Conservation (phyloP, 345 rosid species). For the Hibiscus mutabilis region DNA sequence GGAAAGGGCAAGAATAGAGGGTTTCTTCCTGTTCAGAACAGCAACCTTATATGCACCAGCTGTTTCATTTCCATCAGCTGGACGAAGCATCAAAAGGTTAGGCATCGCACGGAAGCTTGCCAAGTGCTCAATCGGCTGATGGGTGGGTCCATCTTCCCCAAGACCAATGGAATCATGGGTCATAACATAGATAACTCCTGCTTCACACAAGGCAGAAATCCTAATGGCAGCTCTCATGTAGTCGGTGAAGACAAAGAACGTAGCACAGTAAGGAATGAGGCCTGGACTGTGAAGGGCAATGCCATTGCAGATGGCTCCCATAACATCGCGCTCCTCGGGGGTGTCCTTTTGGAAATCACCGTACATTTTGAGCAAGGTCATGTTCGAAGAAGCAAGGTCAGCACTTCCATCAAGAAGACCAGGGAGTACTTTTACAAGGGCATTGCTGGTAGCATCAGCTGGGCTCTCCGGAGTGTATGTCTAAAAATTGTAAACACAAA, state of each 20-base stretch:
- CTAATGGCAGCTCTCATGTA: constrained; percentile 99
- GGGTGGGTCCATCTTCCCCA: constrained; percentile 99
- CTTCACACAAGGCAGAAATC: constrained; percentile 75
- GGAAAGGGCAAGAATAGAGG: constrained; percentile 84
- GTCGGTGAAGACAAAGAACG: constrained; percentile 99
- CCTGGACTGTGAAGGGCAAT: constrained; percentile 92
- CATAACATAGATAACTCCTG: constrained; percentile 96
- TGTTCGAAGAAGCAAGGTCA: constrained; percentile 97
- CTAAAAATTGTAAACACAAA: constrained; percentile 29
- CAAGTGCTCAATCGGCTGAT: constrained; percentile 94
- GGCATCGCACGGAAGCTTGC: constrained; percentile 99
- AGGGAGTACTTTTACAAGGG: constrained; percentile 71
- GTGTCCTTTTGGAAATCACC: constrained; percentile 91
- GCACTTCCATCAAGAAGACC: constrained; percentile 98
- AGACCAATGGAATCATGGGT: constrained; percentile 99
- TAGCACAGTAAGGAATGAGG: constrained; percentile 91
- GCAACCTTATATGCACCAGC: constrained; percentile 98
- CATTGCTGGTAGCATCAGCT: constrained; percentile 89
- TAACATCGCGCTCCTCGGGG: constrained; percentile 82
- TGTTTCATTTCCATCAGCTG: constrained; percentile 97
- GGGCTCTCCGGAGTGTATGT: constrained; percentile 83
- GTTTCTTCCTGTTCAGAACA: constrained; percentile 68
- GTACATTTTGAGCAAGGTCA: constrained; percentile 83
- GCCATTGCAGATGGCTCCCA: constrained; percentile 98
- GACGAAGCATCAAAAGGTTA: constrained; percentile 89